These are phyloP conservation scores for Russula ochroleuca DNA, from an alignment of 768 basidiomycete genomes.

Conservation along the genomic window DNA sequence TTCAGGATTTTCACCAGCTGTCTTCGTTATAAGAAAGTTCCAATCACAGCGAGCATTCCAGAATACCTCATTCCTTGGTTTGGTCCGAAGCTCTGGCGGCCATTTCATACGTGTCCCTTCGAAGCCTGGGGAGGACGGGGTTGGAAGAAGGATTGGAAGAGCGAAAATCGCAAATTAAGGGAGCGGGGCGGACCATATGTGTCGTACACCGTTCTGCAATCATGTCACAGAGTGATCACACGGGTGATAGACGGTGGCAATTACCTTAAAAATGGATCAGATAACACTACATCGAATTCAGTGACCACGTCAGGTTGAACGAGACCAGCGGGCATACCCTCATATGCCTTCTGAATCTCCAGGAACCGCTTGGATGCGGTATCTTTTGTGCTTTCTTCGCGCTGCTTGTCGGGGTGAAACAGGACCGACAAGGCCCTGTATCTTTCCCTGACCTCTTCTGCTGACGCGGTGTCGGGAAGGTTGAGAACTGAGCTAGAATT, in stretches of 20 bases:
- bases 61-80: conserved; percentile 47
- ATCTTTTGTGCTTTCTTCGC: conserved; percentile 49
- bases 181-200: conserved; percentile 22
- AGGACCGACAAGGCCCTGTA: conserved; percentile 68
- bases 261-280: conserved; percentile 28
- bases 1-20: conserved; percentile 47
- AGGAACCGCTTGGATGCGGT: conserved; percentile 65
- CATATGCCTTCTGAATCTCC: conserved; percentile 78
- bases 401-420: conserved; percentile 85
- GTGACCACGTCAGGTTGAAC: conserved; percentile 3
- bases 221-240: conserved; percentile 2
- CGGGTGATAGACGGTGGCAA: conserved; percentile 29
- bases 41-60: neutral
- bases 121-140: conserved; percentile 31
- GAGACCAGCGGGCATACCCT: conserved; percentile 44
- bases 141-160: neutral
- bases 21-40: neutral
- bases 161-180: neutral
- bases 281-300: conserved; percentile 23
- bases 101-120: conserved; percentile 43
- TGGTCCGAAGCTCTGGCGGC: conserved; percentile 43
- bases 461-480: conserved; percentile 56
- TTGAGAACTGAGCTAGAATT: conserved; percentile 61
- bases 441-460: conserved; percentile 67
- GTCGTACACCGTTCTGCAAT: conserved; percentile 27